Evolutionary conservation across 2,329 filamentous ascomycete genomes (phyloP).

Genomic region (Aspergillus vadensis): DNA sequence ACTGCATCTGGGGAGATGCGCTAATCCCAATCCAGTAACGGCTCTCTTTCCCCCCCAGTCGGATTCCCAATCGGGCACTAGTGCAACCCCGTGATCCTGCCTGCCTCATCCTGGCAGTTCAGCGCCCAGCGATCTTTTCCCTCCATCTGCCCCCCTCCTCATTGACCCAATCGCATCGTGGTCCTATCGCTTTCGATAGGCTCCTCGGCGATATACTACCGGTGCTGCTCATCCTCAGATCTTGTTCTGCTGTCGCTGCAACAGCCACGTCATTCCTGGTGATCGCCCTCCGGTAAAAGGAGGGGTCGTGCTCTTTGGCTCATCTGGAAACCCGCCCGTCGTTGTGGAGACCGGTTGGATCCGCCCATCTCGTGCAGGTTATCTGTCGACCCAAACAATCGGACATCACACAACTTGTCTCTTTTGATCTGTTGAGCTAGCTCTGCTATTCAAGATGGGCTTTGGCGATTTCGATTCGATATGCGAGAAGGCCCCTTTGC

Average conservation of each 20-base stretch:
- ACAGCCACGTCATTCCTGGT: slow-evolving; percentile 3
- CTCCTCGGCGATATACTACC: neutral
- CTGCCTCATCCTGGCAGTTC: slow-evolving; percentile 17
- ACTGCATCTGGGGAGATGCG: slow-evolving; percentile 12
- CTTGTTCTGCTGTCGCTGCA: neutral
- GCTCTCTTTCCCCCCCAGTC: slow-evolving; percentile 11
- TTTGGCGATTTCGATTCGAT: slow-evolving; percentile 90
- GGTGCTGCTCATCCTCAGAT: neutral
- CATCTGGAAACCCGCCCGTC: slow-evolving; percentile 28
- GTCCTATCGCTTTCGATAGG: neutral
- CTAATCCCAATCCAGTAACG: slow-evolving; percentile 26
- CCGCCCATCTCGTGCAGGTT: slow-evolving; percentile 26
- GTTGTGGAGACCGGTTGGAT: slow-evolving; percentile 36
- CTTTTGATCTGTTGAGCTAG: neutral
- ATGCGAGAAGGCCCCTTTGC: slow-evolving; percentile 81
- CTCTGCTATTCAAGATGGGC: slow-evolving; percentile 52
- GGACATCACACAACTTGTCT: slow-evolving; percentile 7
- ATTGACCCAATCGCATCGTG: neutral
- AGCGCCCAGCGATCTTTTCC: slow-evolving; percentile 2
- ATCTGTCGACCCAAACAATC: slow-evolving; percentile 24
- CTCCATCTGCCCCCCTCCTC: slow-evolving; percentile 8
- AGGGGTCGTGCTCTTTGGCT: slow-evolving; percentile 14
- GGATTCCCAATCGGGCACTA: slow-evolving; percentile 19
- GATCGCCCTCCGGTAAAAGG: slow-evolving; percentile 1
- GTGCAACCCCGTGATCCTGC: slow-evolving; percentile 31